These are phyloP conservation scores for Adansonia grandidieri DNA, from an alignment of 441 rosid species.

Conservation along the genomic window DNA sequence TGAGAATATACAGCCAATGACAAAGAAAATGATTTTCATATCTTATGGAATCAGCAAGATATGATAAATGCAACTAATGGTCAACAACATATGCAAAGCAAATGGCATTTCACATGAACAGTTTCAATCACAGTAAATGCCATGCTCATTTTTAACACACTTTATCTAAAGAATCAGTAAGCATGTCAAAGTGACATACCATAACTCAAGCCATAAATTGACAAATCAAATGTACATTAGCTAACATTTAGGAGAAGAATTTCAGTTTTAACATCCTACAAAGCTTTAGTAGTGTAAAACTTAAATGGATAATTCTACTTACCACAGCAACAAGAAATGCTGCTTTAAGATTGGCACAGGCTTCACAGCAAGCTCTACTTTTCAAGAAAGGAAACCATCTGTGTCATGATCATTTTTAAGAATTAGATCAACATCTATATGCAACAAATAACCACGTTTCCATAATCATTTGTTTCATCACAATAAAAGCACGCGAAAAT, in stretches of 20 bases:
- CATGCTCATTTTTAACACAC: neutral
- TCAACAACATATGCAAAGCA: constrained; percentile 4
- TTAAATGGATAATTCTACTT: constrained; percentile 38
- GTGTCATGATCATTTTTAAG: constrained; percentile 36
- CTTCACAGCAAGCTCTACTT: constrained; percentile 91
- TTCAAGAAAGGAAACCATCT: constrained; percentile 98
- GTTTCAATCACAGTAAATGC: neutral
- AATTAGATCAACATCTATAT: constrained; percentile 15
- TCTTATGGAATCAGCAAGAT: neutral
- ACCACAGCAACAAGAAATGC: constrained; percentile 96
- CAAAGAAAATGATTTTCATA: neutral
- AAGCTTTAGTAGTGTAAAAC: constrained; percentile 3
- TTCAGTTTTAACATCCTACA: constrained; percentile 6
- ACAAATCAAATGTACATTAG: neutral
- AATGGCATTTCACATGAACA: neutral
- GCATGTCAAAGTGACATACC: constrained; percentile 19
- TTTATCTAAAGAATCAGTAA: constrained; percentile 5
- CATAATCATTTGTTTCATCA: neutral
- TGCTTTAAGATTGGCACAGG: constrained; percentile 96
- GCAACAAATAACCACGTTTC: neutral
- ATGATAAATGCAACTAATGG: neutral
- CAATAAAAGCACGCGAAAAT: neutral
- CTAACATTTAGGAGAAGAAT: constrained; percentile 2
- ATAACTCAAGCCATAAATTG: constrained; percentile 20
- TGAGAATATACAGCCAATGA: neutral